Conservation (phyloP, 202 grass and related monocot species). For the Setaria viridis region DNA sequence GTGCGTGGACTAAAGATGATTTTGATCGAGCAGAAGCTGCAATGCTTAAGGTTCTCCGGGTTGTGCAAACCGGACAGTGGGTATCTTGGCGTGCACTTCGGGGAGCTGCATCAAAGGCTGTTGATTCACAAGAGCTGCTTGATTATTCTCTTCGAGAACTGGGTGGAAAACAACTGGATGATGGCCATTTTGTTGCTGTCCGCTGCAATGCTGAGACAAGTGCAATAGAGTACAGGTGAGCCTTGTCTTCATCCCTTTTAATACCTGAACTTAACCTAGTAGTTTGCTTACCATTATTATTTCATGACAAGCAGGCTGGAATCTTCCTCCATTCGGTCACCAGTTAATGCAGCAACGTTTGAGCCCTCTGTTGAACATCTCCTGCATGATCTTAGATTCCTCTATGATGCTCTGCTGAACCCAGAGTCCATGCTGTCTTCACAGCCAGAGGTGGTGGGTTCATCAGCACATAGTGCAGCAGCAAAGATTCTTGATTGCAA, state of each 20-base stretch:
- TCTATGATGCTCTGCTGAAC: conserved; percentile 78
- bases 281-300: conserved; percentile 30
- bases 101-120: conserved; percentile 72
- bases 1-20: conserved; percentile 62
- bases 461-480: conserved; percentile 56
- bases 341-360: conserved; percentile 31
- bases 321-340: conserved; percentile 33
- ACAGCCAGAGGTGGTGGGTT: conserved; percentile 61
- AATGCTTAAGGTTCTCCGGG: conserved; percentile 82
- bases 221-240: conserved; percentile 87
- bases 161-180: conserved; percentile 63
- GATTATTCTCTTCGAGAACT: conserved; percentile 75
- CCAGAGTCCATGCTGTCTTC: conserved; percentile 73
- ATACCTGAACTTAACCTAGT: conserved; percentile 12
- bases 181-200: conserved; percentile 66
- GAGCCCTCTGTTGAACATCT: conserved; percentile 70
- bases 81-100: conserved; percentile 82
- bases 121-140: conserved; percentile 63
- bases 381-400: conserved; percentile 71
- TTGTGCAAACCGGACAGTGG: conserved; percentile 64
- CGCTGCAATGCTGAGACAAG: conserved; percentile 78
- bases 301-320: conserved; percentile 68
- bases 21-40: conserved; percentile 54
- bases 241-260: neutral
- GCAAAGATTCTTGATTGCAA: conserved; percentile 91